phyloP scores from a whole-genome alignment of 352 stramenopile species.

The Globisporangium orthogonon region DNA sequence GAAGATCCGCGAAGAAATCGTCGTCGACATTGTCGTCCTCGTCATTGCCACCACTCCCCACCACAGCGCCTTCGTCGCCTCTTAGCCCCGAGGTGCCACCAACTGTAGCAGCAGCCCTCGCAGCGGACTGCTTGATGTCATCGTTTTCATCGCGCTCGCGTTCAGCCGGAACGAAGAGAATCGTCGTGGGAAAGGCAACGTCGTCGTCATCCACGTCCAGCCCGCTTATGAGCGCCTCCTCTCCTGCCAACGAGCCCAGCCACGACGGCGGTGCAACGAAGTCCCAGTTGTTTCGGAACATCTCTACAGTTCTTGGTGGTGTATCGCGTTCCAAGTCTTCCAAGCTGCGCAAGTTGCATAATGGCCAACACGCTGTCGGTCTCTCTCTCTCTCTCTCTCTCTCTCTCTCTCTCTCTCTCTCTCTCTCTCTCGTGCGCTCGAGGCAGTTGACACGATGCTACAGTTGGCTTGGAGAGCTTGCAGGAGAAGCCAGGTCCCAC shows the following conservation, averaged over 20 bases:
- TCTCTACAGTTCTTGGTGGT: neutral
- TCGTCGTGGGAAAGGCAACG: constrained; percentile 8
- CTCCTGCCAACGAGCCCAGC: constrained; percentile 35
- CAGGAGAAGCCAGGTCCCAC: too few species aligned
- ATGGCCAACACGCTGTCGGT: too few species aligned
- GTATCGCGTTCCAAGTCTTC: too few species aligned
- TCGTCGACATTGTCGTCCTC: constrained; percentile 18
- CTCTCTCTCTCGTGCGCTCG: too few species aligned
- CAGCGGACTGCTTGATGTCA: neutral
- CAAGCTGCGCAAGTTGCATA: too few species aligned
- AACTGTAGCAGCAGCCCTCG: neutral
- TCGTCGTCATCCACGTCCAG: constrained; percentile 1
- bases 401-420: too few species aligned
- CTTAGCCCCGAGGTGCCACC: neutral
- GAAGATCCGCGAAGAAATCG: constrained; percentile 50
- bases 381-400: too few species aligned
- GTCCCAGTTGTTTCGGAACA: constrained; percentile 52
- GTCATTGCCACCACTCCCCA: constrained; percentile 3
- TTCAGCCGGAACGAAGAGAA: constrained; percentile 16
- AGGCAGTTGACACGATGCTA: too few species aligned
- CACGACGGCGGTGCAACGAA: constrained; percentile 40
- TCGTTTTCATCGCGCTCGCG: constrained; percentile 1
- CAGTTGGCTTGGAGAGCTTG: too few species aligned
- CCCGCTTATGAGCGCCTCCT: constrained; percentile 43
- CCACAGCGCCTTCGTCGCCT: constrained; percentile 10